Evolutionary conservation across 2,329 filamentous ascomycete species (phyloP).

Genomic region (Cladosporium sp.): DNA sequence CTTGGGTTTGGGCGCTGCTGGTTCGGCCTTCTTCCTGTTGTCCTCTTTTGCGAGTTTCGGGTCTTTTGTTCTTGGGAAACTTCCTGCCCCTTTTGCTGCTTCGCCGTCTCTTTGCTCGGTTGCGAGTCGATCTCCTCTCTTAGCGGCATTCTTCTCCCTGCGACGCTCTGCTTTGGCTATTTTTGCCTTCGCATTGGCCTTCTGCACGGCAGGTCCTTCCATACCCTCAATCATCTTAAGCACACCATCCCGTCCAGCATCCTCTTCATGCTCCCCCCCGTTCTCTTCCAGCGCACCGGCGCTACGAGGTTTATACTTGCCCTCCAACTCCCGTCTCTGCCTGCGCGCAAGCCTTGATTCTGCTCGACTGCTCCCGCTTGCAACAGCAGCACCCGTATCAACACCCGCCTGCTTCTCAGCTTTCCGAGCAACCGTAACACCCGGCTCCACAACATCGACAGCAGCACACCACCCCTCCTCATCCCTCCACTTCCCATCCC

Average conservation of each 20-base stretch:
- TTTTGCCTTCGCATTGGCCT: constrained; percentile 10
- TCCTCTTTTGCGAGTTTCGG: constrained; percentile 8
- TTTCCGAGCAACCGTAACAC: neutral
- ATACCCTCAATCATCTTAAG: constrained; percentile 21
- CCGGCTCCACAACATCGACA: constrained; percentile 12
- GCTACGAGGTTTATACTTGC: constrained; percentile 13
- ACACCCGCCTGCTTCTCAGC: neutral
- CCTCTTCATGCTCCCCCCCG: constrained; percentile 6
- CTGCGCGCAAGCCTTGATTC: constrained; percentile 13
- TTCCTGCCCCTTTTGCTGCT: neutral
- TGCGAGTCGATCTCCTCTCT: neutral
- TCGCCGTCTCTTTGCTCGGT: neutral
- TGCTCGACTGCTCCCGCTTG: neutral
- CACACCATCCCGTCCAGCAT: constrained; percentile 17
- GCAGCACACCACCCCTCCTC: constrained; percentile 15
- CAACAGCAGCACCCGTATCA: neutral
- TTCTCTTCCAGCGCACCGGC: constrained; percentile 1
- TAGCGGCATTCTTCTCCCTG: neutral
- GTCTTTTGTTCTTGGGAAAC: neutral
- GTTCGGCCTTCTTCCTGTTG: neutral
- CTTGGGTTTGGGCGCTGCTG: constrained; percentile 13
- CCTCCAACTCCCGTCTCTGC: constrained; percentile 18
- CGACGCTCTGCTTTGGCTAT: constrained; percentile 1
- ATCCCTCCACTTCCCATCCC: constrained; percentile 10
- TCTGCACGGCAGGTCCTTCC: constrained; percentile 12